Evolutionary conservation across 2,329 filamentous ascomycete genomes (phyloP).

Genomic region (Claviceps africana): DNA sequence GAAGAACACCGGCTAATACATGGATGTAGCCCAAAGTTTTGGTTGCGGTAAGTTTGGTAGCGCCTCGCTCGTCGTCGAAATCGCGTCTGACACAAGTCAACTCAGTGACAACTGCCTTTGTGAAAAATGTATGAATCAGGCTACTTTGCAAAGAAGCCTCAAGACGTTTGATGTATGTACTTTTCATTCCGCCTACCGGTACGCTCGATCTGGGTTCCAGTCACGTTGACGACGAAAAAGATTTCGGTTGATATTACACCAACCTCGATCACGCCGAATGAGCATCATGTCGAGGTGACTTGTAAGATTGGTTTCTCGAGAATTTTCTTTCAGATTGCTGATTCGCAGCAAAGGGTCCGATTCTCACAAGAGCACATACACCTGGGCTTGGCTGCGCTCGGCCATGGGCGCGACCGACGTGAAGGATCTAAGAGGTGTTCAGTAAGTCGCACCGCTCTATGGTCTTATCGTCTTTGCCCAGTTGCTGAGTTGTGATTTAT

Average conservation of each 20-base stretch:
- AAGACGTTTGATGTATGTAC: conserved; percentile 24
- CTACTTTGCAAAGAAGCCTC: conserved; percentile 28
- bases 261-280: conserved; percentile 13
- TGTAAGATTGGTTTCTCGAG: conserved; percentile 14
- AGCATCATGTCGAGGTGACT: conserved; percentile 18
- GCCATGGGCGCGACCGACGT: conserved; percentile 19
- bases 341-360: conserved; percentile 45
- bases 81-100: conserved; percentile 11
- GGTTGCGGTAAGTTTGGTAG: conserved; percentile 10
- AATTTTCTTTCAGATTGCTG: neutral
- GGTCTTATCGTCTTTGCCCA: neutral
- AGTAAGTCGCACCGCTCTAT: conserved; percentile 1
- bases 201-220: neutral
- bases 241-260: conserved; percentile 19
- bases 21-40: conserved; percentile 8
- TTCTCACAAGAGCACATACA: conserved; percentile 54
- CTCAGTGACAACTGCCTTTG: conserved; percentile 28
- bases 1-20: neutral
- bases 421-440: conserved; percentile 12
- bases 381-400: conserved; percentile 34
- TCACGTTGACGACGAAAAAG: conserved; percentile 10
- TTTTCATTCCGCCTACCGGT: neutral
- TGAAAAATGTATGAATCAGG: conserved; percentile 24
- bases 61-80: neutral
- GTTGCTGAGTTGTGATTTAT: neutral